phyloP scores from a whole-genome alignment of 148 eudicot species.

The Diospyros lotus region DNA sequence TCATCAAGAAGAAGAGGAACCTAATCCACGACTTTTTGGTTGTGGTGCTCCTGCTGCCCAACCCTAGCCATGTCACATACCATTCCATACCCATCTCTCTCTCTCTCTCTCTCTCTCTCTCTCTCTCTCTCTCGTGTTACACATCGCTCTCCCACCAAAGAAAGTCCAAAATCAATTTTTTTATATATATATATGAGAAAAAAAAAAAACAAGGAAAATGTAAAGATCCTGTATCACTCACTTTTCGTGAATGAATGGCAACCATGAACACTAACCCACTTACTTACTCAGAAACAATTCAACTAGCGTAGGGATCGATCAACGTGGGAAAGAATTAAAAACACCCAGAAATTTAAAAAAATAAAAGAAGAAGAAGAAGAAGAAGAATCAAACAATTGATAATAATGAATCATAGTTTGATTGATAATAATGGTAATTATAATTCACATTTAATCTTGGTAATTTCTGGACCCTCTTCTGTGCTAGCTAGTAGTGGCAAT shows the following conservation, averaged over 20 bases:
- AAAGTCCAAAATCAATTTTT: background rate
- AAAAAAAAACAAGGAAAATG: background rate
- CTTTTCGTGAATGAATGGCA: conserved; percentile 56
- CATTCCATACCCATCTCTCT: conserved; percentile 10
- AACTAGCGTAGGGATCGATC: conserved; percentile 20
- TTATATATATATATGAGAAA: background rate
- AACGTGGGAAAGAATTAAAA: background rate
- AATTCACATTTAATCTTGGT: background rate
- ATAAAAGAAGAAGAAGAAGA: background rate
- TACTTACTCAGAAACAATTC: conserved; percentile 38
- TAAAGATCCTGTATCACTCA: conserved; percentile 32
- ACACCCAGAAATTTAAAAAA: background rate
- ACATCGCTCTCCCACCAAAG: background rate
- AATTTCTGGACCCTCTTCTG: background rate
- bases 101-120: conserved; percentile 9
- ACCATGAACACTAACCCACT: conserved; percentile 40
- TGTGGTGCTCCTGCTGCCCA: conserved; percentile 34
- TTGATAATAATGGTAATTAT: background rate
- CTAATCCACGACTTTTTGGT: conserved; percentile 40
- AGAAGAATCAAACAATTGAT: conserved; percentile 7
- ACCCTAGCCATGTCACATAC: conserved; percentile 13
- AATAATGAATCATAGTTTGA: background rate
- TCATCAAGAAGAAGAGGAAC: conserved; percentile 19
- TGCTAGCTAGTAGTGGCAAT: conserved; percentile 51
- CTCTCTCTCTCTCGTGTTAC: background rate